Percentiles rank a stretch among this genome's conserved stretches.
Evolutionary conservation across 192 early-diverging fungal species (phyloP).

Genomic region (Linderina pennispora): DNA sequence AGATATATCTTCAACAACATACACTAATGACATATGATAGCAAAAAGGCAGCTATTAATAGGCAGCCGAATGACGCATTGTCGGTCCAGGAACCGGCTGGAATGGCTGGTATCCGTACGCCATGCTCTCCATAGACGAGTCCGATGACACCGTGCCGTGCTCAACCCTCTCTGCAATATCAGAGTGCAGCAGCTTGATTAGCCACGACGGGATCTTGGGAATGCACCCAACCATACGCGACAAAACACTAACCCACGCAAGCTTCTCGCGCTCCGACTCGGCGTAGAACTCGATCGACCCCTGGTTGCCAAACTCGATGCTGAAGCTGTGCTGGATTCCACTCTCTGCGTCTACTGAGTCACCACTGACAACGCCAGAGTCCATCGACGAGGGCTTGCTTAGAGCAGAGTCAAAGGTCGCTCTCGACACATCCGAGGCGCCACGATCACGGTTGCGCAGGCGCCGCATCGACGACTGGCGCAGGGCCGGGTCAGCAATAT

Average conservation of each 20-base stretch:
- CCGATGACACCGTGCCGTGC: conserved; percentile 6
- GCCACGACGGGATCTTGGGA: conserved; percentile 46
- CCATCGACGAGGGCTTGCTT: conserved; percentile 5
- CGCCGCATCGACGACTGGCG: conserved; percentile 24
- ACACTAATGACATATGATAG: too few species aligned
- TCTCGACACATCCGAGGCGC: background rate
- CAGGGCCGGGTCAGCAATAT: conserved; percentile 35
- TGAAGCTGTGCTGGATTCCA: conserved; percentile 47
- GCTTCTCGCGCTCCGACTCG: conserved; percentile 35
- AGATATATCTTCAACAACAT: too few species aligned
- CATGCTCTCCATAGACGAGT: conserved; percentile 16
- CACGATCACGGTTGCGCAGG: background rate
- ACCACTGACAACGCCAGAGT: conserved; percentile 34
- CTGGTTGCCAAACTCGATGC: conserved; percentile 43
- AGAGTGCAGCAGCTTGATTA: conserved; percentile 46
- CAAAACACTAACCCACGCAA: conserved; percentile 41
- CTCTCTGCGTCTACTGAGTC: too few species aligned
- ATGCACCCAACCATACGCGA: conserved; percentile 33
- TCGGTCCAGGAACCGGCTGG: too few species aligned
- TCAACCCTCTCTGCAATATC: conserved; percentile 39
- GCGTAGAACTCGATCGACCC: conserved; percentile 46
- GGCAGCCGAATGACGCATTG: too few species aligned
- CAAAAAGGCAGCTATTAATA: too few species aligned
- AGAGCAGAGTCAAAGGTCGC: background rate
- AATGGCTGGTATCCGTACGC: background rate